Evolutionary conservation across 495 filamentous ascomycete species (phyloP), one percentile per base, ranked within the genome.

Genomic region (Penicillium tannophilum): DNA sequence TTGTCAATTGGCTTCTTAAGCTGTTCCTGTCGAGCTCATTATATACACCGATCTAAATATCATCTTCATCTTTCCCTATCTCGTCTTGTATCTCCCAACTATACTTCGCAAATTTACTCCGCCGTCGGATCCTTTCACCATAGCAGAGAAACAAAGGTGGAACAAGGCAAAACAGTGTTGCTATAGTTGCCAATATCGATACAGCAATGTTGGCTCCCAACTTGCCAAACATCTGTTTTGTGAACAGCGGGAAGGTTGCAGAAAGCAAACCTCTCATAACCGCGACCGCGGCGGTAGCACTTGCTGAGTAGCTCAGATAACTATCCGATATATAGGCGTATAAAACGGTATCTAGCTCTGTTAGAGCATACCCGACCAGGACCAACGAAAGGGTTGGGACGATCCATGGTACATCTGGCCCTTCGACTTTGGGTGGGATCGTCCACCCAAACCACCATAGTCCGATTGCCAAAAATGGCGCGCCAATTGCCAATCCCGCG

Each of bases 401-500:
- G 17, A 76, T 66, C 82, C 82, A 84, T 14, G 67, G 63, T 10
- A 65, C 52, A 26, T 47, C 11, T 0, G 52, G 30, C 0, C 54
- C 52, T 16, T 61, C 53, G 1, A 68, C 56, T 5, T 65, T 55
- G 0, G 80, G 79, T 2, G 82, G 82, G 8, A 82, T 72, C 2
- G 79, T 82, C 75, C 75, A 79, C n/a, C 70, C 77, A 53, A 84
- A 82, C 76, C 76, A 79, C 81, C 79, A 85, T 0, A 79, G 63
- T 2, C 71, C 70, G 30, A 73, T 61, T 14, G 78, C 77, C 19
- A 80, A 55, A 31, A 71, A 63, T 1, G 82, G 82, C 0, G 77
- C 76, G 2, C 76, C 81, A 33, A 83, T 61, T 9, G 59, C 69
- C 16, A 82, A 74, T 3, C 80, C 82, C 2, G 63, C 45, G 5